These are phyloP conservation scores for Aquilaria sinensis DNA, from an alignment of 345 rosid genomes.

Conservation along the genomic window DNA sequence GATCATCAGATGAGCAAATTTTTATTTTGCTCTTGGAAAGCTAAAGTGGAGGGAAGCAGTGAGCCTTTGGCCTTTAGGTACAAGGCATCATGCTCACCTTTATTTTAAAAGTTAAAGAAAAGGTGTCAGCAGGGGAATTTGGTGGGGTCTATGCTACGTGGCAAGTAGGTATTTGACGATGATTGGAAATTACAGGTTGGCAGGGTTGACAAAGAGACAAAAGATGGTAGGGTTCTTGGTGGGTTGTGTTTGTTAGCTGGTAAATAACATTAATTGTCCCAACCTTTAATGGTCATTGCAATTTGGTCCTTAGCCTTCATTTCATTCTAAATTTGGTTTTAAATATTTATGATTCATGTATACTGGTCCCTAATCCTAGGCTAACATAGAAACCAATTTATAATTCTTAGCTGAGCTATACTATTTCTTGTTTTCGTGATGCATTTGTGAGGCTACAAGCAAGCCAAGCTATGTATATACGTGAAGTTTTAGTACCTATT, in stretches of 20 bases:
- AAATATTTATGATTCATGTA: no score
- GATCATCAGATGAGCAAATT: not conserved
- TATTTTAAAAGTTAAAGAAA: slow-evolving; percentile 3
- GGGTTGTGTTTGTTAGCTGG: slow-evolving; percentile 18
- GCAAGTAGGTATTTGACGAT: slow-evolving; percentile 16
- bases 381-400: no score
- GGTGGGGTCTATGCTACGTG: slow-evolving; percentile 27
- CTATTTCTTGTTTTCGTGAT: not conserved
- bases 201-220: slow-evolving; percentile 22
- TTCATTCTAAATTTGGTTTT: no score
- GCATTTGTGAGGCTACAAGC: not conserved
- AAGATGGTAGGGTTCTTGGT: slow-evolving; percentile 25
- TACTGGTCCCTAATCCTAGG: no score
- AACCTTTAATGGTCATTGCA: no score
- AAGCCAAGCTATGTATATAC: no score
- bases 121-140: slow-evolving; percentile 10
- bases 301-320: not conserved
- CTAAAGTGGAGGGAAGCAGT: not conserved
- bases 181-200: slow-evolving; percentile 34
- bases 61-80: slow-evolving; percentile 25
- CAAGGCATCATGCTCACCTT: slow-evolving; percentile 18
- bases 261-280: not conserved
- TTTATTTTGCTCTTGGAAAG: not conserved
- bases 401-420: not conserved
- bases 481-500: no score